Evolutionary conservation across 164 flowering plant genomes (phyloP).

Genomic region (Vitis amurensis): DNA sequence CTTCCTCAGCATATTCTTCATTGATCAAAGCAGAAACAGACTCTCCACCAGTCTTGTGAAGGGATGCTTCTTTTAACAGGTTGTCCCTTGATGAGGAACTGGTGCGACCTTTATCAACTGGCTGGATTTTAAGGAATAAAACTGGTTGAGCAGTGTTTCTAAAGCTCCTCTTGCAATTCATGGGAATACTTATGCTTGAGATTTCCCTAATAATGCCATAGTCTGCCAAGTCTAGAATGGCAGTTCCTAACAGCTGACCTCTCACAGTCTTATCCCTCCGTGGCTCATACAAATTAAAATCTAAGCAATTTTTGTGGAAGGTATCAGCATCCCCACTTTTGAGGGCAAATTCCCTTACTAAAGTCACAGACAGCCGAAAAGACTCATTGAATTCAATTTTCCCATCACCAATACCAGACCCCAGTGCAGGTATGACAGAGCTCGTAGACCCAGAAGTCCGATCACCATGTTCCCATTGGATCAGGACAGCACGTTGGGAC

Average conservation of each 20-base stretch:
- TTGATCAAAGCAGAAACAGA: slow-evolving; percentile 45
- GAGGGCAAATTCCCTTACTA: slow-evolving; percentile 28
- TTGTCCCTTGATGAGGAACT: slow-evolving; percentile 15
- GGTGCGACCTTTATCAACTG: slow-evolving; percentile 20
- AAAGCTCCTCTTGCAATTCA: slow-evolving; percentile 43
- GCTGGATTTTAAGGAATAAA: slow-evolving; percentile 36
- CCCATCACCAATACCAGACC: slow-evolving; percentile 45
- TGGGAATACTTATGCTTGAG: slow-evolving; percentile 24
- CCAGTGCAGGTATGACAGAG: slow-evolving; percentile 35
- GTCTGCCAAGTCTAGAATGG: slow-evolving; percentile 43
- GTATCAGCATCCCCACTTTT: slow-evolving; percentile 27
- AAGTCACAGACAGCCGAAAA: slow-evolving; percentile 33
- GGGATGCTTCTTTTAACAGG: slow-evolving; percentile 13
- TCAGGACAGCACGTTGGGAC: slow-evolving; percentile 45
- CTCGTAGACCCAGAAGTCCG: slow-evolving; percentile 42
- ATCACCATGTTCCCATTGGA: slow-evolving; percentile 55
- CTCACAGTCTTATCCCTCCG: slow-evolving; percentile 41
- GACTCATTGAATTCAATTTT: slow-evolving; percentile 49
- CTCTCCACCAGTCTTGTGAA: slow-evolving; percentile 27
- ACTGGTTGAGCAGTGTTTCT: slow-evolving; percentile 42
- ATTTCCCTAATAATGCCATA: slow-evolving; percentile 37
- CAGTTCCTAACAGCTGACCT: slow-evolving; percentile 45
- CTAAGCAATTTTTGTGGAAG: slow-evolving; percentile 43
- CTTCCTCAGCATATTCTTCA: slow-evolving; percentile 47
- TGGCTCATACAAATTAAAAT: slow-evolving; percentile 45